Evolutionary conservation across 306 rosid genomes (phyloP), one percentile per base, ranked within the genome.

Genomic region (Echinosophora koreensis): DNA sequence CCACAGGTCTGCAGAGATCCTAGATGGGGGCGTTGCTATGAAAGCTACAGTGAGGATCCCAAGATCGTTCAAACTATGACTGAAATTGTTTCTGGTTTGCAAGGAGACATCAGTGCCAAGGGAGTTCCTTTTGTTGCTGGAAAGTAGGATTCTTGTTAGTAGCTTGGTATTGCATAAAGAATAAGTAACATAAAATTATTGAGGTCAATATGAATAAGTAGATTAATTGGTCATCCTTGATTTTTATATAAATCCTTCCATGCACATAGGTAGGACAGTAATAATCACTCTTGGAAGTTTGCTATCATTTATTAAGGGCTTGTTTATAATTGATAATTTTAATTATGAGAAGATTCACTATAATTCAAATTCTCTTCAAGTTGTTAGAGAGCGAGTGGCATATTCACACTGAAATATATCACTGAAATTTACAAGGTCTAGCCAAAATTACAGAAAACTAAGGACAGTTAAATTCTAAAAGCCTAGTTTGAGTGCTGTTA

Each of bases 1-100:
- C 86, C 16, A 41, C 82, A 92, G 98, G 98, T 95, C 15, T 95
- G 98, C 85, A 83, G 97, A 74, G 97, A 95, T 86, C 98, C 98
- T n/a, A 89, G 98, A 77, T 95, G 98, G 98, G 98, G 98, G 44
- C 86, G 98, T 67, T 95, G 98, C 89, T 95, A 90, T 0, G 98
- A 95, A 86, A 95, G 98, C 88, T 95, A 95, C 76, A 95, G 98
- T 30, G 98, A 92, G 80, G 97, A 92, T 57, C 89, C 83, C 34
- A 82, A 41, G 66, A 87, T 95, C 83, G 98, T 92, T 84, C 86
- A 82, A 82, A 28, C 81, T 39, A 90, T 95, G 97, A 95, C 97
- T 16, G 97, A 95, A 89, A 90, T 95, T 44, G 92, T 95, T 17
- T 92, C 97, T 70, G 98, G 98, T 57, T 77, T 95, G 92, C 98